These are phyloP conservation scores for Mangifera indica DNA, from an alignment of 345 rosid genomes.

Conservation along the genomic window DNA sequence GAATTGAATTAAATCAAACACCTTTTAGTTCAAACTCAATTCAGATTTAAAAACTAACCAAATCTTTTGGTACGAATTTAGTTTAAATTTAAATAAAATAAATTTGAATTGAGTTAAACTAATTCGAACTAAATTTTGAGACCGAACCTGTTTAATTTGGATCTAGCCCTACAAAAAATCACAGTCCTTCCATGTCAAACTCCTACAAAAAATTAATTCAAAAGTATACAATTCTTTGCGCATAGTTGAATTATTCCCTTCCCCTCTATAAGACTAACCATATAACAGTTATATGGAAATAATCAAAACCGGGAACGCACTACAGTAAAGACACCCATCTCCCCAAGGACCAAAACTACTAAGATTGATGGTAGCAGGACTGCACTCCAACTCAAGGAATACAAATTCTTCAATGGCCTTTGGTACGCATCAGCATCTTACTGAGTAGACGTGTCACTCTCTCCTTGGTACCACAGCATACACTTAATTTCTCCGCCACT, in stretches of 20 bases:
- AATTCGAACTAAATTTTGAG: too few species aligned
- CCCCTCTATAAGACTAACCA: conserved; percentile 12
- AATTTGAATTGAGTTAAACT: too few species aligned
- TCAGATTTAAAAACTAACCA: too few species aligned
- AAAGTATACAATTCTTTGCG: not conserved
- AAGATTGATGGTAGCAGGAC: not conserved
- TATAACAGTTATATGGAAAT: conserved; percentile 2
- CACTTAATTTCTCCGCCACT: conserved; percentile 66
- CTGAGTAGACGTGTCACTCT: conserved; percentile 60
- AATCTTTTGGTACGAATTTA: too few species aligned
- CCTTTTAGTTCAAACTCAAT: too few species aligned
- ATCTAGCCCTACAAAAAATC: too few species aligned
- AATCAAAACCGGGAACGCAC: conserved; percentile 9
- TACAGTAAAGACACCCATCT: conserved; percentile 15
- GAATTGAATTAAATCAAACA: too few species aligned
- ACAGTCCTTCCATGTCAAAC: too few species aligned
- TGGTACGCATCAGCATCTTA: conserved; percentile 63
- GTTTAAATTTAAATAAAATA: too few species aligned
- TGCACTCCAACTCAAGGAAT: conserved; percentile 58
- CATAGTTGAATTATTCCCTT: conserved; percentile 22
- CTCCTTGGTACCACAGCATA: conserved; percentile 91
- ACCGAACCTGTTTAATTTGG: too few species aligned
- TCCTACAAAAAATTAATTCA: conserved; percentile 4
- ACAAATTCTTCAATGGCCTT: conserved; percentile 76
- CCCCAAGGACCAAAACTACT: not conserved